phyloP scores from a whole-genome alignment of 129 eudicot genomes.

The Flaveria trinervia region DNA sequence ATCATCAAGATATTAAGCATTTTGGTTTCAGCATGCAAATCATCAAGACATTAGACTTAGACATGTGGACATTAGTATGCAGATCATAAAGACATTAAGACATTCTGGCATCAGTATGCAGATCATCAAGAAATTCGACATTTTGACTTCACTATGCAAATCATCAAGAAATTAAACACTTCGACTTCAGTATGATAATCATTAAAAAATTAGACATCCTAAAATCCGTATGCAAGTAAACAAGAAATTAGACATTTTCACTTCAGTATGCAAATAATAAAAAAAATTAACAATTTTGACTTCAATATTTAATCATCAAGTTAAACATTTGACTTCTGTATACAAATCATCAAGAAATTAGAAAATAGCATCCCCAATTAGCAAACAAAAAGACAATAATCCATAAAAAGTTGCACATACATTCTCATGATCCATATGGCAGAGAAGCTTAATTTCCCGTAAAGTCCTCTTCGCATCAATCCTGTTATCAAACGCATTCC shows the following conservation, averaged over 20 bases:
- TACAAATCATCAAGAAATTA: background rate
- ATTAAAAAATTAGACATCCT: background rate
- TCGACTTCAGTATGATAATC: background rate
- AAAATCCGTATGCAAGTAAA: background rate
- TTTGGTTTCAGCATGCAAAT: background rate
- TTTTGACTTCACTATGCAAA: background rate
- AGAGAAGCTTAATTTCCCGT: slow-evolving; percentile 78
- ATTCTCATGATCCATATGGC: slow-evolving; percentile 87
- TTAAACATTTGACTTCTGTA: background rate
- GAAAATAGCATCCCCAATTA: background rate
- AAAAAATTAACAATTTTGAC: background rate
- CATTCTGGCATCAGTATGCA: background rate
- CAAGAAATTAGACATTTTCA: background rate
- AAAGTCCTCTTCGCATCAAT: slow-evolving; percentile 85
- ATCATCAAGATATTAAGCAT: background rate
- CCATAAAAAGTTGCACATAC: slow-evolving; percentile 33
- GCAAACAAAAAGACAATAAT: background rate
- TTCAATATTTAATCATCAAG: background rate
- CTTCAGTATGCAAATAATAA: background rate
- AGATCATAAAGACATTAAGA: background rate
- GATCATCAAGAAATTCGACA: background rate
- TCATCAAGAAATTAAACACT: background rate
- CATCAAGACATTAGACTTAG: background rate
- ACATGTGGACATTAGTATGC: slow-evolving; percentile 1
- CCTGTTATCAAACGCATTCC: slow-evolving; percentile 73